Base-by-base conservation (phyloP, 2,329 filamentous ascomycete genomes). In the Aspergillus thermomutatus region DNA sequence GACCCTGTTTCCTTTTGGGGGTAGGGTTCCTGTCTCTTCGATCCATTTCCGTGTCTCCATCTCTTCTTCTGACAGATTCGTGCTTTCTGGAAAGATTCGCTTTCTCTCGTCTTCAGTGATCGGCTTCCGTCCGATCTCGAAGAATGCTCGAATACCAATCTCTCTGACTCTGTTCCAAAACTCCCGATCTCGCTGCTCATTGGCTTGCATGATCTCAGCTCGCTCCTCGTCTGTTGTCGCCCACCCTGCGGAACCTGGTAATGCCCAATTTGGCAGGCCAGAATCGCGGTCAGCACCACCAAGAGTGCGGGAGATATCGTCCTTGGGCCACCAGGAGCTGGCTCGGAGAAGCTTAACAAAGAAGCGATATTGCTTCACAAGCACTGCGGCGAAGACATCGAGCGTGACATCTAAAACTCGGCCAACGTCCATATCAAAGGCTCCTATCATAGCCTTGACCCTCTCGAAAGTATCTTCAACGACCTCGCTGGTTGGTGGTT, bases 341-440 rank as follows among this genome's bases (percentile, higher is more conserved):
- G 87, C 87, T 56, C 93, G 84, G 25, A 99, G 80, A 49, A 97
- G 87, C 71, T 96, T 96, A 71, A 97, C 88, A 68, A 97, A 97
- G 76, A 97, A 99, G 31, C 89, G 87, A 71, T 88, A 92, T 64
- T 96, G 91, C 69, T 95, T 95, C 67, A 99, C 90, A 52, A 99
- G 83, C 0, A 96, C 88, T 11, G 92, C 91, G 1, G 94, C 94
- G 69, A 96, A 96, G 31, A 97, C 92, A 70, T 99, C 94, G 19
- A 99, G 82, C 0, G 92, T 95, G 23, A 97, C 91, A 72, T 99
- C 94, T 10, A 99, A 82, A 4, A 95, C 93, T 68, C 95, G 86
- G 50, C 94, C 95, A 40, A 97, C 94, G 71, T 99, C 94, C 60
- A 99, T 82, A 73, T 99, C 93, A 69, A 99, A 99, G 7, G 94